Evolutionary conservation across 441 rosid species (phyloP).

Genomic region (Syzygium syzygioides): DNA sequence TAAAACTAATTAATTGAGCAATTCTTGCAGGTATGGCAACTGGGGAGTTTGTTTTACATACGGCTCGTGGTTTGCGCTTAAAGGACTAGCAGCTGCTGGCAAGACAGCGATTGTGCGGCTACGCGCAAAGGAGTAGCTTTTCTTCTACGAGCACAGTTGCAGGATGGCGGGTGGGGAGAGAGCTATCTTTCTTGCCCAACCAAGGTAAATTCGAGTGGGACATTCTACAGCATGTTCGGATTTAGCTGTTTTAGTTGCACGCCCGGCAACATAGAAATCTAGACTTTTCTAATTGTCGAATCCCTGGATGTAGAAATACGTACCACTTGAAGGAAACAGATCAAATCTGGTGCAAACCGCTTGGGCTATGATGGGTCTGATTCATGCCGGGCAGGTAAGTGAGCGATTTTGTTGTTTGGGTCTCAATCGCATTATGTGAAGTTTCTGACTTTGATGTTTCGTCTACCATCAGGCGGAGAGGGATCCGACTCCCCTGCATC

Average conservation of each 20-base stretch:
- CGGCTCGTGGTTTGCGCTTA: slow-evolving; percentile 12
- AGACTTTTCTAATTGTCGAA: not conserved
- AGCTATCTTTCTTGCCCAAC: slow-evolving; percentile 59
- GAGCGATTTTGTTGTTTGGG: not conserved
- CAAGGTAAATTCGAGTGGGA: slow-evolving; percentile 27
- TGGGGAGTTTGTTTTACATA: slow-evolving; percentile 19
- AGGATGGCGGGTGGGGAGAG: slow-evolving; percentile 77
- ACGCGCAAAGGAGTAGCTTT: slow-evolving; percentile 51
- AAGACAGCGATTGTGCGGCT: slow-evolving; percentile 11
- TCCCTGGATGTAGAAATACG: slow-evolving; percentile 30
- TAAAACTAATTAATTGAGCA: not conserved
- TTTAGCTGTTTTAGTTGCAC: not conserved
- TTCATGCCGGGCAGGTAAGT: slow-evolving; percentile 52
- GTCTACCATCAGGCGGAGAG: slow-evolving; percentile 35
- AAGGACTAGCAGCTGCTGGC: slow-evolving; percentile 10
- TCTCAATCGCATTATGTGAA: not conserved
- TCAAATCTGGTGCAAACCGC: slow-evolving; percentile 65
- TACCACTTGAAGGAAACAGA: slow-evolving; percentile 46
- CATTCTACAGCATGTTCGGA: not conserved
- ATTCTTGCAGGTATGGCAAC: slow-evolving; percentile 2
- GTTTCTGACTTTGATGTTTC: not conserved
- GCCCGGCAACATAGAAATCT: not conserved
- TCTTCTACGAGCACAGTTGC: slow-evolving; percentile 39
- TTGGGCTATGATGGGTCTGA: slow-evolving; percentile 70
- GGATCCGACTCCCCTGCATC: slow-evolving; percentile 58